A percentile compares a stretch with the other conserved stretches of the same genome.
These are phyloP conservation scores for Colletotrichum tofieldiae DNA, from an alignment of 2,329 filamentous ascomycete species.

Conservation along the genomic window DNA sequence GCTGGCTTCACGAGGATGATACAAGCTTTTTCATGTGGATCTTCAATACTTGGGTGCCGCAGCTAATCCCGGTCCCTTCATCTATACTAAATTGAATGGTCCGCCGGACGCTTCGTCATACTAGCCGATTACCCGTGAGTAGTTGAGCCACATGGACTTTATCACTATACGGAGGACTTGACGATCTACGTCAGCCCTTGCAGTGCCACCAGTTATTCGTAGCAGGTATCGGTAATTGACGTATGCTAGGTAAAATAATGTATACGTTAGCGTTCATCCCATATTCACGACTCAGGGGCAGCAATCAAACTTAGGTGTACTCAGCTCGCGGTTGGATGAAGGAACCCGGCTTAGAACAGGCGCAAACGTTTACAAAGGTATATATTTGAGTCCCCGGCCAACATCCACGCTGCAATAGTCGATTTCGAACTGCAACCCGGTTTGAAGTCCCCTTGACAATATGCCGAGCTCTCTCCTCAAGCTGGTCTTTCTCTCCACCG, in stretches of 20 bases:
- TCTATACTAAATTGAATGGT: background rate
- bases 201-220: background rate
- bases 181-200: background rate
- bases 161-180: background rate
- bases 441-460: background rate
- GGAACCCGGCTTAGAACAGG: background rate
- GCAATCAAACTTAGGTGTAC: background rate
- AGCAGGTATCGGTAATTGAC: background rate
- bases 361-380: background rate
- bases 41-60: background rate
- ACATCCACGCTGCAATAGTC: background rate
- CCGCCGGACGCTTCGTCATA: background rate
- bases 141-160: background rate
- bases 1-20: background rate
- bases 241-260: background rate
- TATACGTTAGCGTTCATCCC: background rate
- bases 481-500: conserved; percentile 1
- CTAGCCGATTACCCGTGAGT: background rate
- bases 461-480: conserved; percentile 9
- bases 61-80: background rate
- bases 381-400: background rate
- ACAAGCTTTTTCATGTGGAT: conserved; percentile 14
- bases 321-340: background rate
- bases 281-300: background rate
- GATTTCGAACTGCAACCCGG: background rate